Conservation (phyloP, 371 early-diverging fungal genomes). For the Mucor mucedo region DNA sequence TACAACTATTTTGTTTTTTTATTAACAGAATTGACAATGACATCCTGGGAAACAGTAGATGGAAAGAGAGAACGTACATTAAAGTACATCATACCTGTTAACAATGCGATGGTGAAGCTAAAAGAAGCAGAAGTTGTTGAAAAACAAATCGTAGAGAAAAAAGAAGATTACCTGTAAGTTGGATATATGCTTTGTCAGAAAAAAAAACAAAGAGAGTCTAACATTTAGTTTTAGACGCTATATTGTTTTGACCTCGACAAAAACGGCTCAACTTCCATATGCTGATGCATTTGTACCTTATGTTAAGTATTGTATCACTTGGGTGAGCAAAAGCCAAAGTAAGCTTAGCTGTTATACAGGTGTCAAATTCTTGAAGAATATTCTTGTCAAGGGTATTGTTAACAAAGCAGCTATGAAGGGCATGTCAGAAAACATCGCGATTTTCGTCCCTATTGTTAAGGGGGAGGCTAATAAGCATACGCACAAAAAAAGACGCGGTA, state of each 20-base stretch:
- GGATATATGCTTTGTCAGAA: background rate
- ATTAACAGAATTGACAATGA: constrained; percentile 42
- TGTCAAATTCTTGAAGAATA: constrained; percentile 61
- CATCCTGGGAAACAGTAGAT: constrained; percentile 45
- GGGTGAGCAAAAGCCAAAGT: constrained; percentile 45
- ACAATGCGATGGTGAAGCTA: constrained; percentile 54
- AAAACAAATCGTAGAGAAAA: constrained; percentile 52
- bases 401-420: constrained; percentile 52
- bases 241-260: constrained; percentile 49
- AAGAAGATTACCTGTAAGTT: constrained; percentile 56
- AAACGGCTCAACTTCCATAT: constrained; percentile 59
- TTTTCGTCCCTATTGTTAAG: constrained; percentile 40
- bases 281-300: constrained; percentile 66
- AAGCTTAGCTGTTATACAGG: constrained; percentile 57
- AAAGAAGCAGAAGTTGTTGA: constrained; percentile 63
- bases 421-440: constrained; percentile 41
- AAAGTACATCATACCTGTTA: constrained; percentile 58
- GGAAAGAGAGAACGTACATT: constrained; percentile 47
- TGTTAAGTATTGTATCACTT: constrained; percentile 62
- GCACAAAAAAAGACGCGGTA: constrained; percentile 4
- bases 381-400: constrained; percentile 58
- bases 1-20: background rate
- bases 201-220: constrained; percentile 6
- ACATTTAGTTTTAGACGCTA: constrained; percentile 38
- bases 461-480: constrained; percentile 20